Evolutionary conservation across 2,329 filamentous ascomycete species (phyloP).

Genomic region (Penicillium verrucosum): DNA sequence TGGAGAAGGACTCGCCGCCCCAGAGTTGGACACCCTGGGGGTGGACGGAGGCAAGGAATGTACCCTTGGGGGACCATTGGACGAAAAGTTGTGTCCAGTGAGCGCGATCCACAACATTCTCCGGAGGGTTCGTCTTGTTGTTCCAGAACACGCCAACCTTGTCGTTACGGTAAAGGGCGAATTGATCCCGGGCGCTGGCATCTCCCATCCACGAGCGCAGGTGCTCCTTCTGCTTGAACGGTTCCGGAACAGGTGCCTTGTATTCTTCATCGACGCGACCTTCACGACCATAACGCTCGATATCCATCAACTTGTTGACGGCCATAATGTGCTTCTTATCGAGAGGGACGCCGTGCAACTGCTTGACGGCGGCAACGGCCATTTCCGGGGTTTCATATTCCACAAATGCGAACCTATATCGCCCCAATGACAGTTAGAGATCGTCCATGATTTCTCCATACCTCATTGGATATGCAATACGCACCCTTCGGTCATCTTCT

Average conservation of each 20-base stretch:
- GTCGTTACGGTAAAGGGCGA: conserved; percentile 89
- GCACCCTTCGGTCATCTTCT: conserved; percentile 82
- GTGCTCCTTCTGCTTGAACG: conserved; percentile 90
- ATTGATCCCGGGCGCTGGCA: conserved; percentile 85
- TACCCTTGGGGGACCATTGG: conserved; percentile 94
- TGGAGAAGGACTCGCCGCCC: conserved; percentile 85
- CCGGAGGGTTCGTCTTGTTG: conserved; percentile 87
- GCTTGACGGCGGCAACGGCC: conserved; percentile 82
- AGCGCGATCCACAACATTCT: conserved; percentile 83
- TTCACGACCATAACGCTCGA: conserved; percentile 92
- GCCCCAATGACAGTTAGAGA: conserved; percentile 2
- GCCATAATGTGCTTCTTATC: conserved; percentile 95
- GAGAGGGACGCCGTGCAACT: conserved; percentile 79
- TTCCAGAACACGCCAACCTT: conserved; percentile 97
- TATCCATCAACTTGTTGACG: conserved; percentile 97
- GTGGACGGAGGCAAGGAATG: conserved; percentile 91
- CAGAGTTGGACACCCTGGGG: conserved; percentile 95
- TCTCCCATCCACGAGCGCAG: conserved; percentile 91
- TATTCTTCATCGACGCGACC: conserved; percentile 92
- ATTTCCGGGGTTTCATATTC: conserved; percentile 91
- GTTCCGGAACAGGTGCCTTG: conserved; percentile 72
- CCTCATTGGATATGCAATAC: conserved; percentile 28
- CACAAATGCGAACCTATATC: conserved; percentile 85
- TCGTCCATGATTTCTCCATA: not conserved
- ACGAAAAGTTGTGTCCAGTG: conserved; percentile 99